Evolutionary conservation across 441 rosid species (phyloP).

Genomic region (Brassica hybrid): DNA sequence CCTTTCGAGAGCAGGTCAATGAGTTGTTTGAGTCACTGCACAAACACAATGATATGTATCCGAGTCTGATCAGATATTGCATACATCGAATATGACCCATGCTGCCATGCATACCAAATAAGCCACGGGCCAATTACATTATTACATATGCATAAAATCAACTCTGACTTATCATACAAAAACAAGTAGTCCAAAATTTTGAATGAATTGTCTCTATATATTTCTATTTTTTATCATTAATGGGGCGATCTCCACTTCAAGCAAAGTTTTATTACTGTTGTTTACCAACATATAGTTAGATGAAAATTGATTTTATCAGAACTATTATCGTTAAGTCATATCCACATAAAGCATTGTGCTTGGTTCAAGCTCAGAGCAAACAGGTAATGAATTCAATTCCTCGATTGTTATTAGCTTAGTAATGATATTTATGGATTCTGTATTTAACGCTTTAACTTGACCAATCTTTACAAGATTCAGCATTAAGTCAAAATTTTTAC

Average conservation of each 20-base stretch:
- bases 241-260: background rate
- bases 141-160: background rate
- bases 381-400: background rate
- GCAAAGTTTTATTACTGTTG: background rate
- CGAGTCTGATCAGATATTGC: conserved; percentile 6
- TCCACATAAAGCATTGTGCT: background rate
- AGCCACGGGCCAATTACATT: background rate
- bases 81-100: background rate
- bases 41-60: conserved; percentile 31
- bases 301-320: background rate
- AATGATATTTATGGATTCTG: background rate
- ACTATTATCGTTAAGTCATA: background rate
- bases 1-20: conserved; percentile 18
- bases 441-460: background rate
- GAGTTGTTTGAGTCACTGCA: conserved; percentile 21
- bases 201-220: background rate
- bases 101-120: background rate
- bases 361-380: background rate
- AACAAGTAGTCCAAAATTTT: background rate
- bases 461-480: background rate
- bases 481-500: background rate
- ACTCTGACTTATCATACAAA: background rate
- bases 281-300: background rate
- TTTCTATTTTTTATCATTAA: background rate
- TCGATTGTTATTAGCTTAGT: background rate